A percentile compares a stretch with the other conserved stretches of the same genome.
phyloP scores from a whole-genome alignment of 139 green algal genomes.

The Diplosphaera chodatii region DNA sequence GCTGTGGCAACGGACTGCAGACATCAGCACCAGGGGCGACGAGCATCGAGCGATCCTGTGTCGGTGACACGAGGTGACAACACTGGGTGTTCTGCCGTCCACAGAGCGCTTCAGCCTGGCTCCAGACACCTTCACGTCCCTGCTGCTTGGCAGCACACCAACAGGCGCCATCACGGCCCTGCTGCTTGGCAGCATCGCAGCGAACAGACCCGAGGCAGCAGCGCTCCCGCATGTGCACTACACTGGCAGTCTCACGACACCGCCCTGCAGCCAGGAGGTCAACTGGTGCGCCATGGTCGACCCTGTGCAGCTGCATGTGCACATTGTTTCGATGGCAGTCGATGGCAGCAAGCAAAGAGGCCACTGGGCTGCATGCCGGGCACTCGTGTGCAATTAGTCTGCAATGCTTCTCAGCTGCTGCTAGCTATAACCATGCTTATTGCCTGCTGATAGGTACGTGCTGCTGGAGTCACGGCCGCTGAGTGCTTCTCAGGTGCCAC shows the following conservation, averaged over 20 bases:
- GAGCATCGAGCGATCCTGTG: no score
- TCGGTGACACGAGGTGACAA: no score
- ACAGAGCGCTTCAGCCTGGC: neutral
- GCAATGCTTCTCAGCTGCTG: no score
- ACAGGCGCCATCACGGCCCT: neutral
- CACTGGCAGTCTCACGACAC: conserved; percentile 77
- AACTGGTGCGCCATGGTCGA: conserved; percentile 64
- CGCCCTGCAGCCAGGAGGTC: conserved; percentile 74
- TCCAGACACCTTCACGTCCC: neutral
- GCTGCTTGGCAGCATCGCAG: no score
- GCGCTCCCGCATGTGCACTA: conserved; percentile 56
- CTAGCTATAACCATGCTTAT: no score
- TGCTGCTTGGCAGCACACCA: neutral
- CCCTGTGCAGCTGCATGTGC: no score
- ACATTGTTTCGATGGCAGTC: no score
- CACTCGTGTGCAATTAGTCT: no score
- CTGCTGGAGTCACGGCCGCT: neutral
- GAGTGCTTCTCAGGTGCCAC: conserved; percentile 21
- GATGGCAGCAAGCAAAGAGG: no score
- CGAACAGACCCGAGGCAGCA: neutral
- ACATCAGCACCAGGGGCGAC: no score
- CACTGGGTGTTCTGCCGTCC: neutral
- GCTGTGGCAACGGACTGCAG: no score
- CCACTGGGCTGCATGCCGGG: no score
- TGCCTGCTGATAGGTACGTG: neutral